These are phyloP conservation scores for Malassezia cuniculi DNA, from an alignment of 1,284 basidiomycete species.

Conservation along the genomic window DNA sequence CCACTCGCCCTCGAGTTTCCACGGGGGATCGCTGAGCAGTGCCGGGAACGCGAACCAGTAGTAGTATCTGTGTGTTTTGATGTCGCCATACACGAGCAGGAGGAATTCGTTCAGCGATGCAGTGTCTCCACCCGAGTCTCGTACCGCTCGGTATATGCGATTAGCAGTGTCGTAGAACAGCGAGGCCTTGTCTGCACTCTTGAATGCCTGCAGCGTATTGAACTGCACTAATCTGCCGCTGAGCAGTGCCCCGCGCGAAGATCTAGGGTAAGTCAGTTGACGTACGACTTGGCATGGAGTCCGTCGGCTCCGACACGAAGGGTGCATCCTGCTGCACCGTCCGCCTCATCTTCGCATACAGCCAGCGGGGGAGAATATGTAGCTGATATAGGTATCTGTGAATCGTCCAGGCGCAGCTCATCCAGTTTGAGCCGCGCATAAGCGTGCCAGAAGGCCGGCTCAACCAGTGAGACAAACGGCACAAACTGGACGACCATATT, in stretches of 20 bases:
- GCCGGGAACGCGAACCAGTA: constrained; percentile 98
- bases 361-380: constrained; percentile 61
- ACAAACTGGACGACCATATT: constrained; percentile 58
- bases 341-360: constrained; percentile 62
- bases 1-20: constrained; percentile 55
- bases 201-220: constrained; percentile 95
- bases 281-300: constrained; percentile 48
- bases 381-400: constrained; percentile 55
- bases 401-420: constrained; percentile 69
- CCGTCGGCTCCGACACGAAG: constrained; percentile 42
- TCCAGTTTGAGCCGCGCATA: constrained; percentile 82
- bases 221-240: constrained; percentile 23
- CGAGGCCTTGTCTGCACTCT: constrained; percentile 68
- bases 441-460: constrained; percentile 85
- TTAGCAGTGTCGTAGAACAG: constrained; percentile 56
- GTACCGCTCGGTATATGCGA: constrained; percentile 2
- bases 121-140: not conserved
- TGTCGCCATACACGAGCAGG: constrained; percentile 82
- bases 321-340: constrained; percentile 26
- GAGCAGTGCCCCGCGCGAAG: not conserved
- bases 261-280: constrained; percentile 47
- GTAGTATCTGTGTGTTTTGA: constrained; percentile 93
- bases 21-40: constrained; percentile 51
- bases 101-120: constrained; percentile 61
- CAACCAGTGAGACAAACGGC: constrained; percentile 70